Conservation (phyloP, 2,329 filamentous ascomycete species). For the Didymella segeticola region DNA sequence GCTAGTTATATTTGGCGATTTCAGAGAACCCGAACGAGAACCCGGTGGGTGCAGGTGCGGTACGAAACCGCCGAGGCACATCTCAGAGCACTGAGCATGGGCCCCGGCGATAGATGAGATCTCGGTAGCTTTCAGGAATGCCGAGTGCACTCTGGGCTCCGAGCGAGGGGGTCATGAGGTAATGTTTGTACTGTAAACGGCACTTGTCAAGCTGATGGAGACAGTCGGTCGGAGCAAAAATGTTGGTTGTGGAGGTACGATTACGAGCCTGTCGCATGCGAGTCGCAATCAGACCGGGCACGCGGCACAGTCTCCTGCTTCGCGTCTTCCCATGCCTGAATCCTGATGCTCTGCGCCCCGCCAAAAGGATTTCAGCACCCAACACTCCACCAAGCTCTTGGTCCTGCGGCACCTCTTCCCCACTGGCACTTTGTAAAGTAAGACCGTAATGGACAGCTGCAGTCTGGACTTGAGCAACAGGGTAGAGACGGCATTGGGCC, state of each 20-base stretch:
- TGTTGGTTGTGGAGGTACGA: constrained; percentile 7
- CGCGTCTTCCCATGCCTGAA: no score
- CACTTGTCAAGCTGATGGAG: not conserved
- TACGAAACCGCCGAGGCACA: not conserved
- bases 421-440: not conserved
- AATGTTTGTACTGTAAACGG: not conserved
- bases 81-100: not conserved
- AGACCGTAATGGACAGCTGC: not conserved
- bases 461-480: not conserved
- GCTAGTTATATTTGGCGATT: constrained; percentile 23
- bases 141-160: not conserved
- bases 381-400: not conserved
- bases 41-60: not conserved
- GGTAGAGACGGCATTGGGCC: not conserved
- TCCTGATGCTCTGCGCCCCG: constrained; percentile 2
- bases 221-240: constrained; percentile 13
- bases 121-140: not conserved
- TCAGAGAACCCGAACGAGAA: constrained; percentile 9
- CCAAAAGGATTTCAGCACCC: constrained; percentile 5
- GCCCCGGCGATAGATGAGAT: not conserved
- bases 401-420: not conserved
- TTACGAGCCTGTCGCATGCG: constrained; percentile 1
- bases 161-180: not conserved
- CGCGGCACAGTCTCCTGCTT: constrained; percentile 8
- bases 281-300: constrained; percentile 3